Conservation (phyloP, 768 basidiomycete species). For the Leccinellum luteum region DNA sequence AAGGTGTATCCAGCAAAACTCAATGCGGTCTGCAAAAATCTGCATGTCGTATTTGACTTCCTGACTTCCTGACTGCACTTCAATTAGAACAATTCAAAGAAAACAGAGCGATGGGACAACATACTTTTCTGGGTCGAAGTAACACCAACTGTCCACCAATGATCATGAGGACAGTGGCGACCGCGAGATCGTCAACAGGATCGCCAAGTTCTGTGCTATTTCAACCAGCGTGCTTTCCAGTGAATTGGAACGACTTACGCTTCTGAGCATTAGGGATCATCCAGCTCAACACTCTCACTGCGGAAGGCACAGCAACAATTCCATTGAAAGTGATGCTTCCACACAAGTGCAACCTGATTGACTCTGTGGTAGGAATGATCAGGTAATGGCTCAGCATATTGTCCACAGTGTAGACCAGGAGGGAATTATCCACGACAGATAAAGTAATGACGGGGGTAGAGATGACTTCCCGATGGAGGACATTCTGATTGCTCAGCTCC, state of each 20-base stretch:
- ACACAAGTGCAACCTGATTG: constrained; percentile 84
- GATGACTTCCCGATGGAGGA: constrained; percentile 78
- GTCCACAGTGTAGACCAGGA: constrained; percentile 91
- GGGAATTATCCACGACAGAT: constrained; percentile 90
- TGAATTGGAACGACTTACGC: constrained; percentile 49
- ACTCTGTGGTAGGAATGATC: constrained; percentile 78
- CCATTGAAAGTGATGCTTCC: constrained; percentile 94
- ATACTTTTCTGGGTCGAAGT: constrained; percentile 82
- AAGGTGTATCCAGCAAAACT: constrained; percentile 98
- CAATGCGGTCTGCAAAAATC: constrained; percentile 93
- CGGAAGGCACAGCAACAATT: constrained; percentile 77
- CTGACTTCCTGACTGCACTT: constrained; percentile 66
- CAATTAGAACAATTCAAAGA: neutral
- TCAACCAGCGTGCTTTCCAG: constrained; percentile 6
- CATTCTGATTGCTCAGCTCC: constrained; percentile 78
- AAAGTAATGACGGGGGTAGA: constrained; percentile 79
- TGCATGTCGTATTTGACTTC: constrained; percentile 98
- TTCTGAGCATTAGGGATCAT: constrained; percentile 93
- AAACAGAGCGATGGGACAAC: constrained; percentile 8
- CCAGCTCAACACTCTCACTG: constrained; percentile 93
- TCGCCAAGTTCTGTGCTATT: constrained; percentile 79
- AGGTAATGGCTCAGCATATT: constrained; percentile 93
- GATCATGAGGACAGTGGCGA: constrained; percentile 94
- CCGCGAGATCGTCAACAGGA: constrained; percentile 86
- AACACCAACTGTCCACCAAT: constrained; percentile 90